Evolutionary conservation across 2,329 filamentous ascomycete genomes (phyloP), one percentile per base, ranked within the genome.

Genomic region (Diaporthe amygdali): DNA sequence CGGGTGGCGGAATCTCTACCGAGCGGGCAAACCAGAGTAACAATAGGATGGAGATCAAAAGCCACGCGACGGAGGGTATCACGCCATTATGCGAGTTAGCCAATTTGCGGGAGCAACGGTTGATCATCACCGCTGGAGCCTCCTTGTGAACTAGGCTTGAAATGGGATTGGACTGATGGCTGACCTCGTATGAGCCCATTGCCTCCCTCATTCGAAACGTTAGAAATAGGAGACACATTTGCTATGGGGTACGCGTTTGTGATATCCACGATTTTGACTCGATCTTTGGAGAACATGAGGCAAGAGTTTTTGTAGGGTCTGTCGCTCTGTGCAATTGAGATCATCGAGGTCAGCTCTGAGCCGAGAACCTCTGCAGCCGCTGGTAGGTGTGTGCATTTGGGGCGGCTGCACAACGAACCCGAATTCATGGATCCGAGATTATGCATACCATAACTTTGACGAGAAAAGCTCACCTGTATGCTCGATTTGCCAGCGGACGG

Each of bases 41-140:
- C 41, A 44, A 46, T 47, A 47, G 22, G 30, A 51, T 66, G 51
- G 51, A 17, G 44, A 46, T 32, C 63, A 49, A n/a, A n/a, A 49
- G 66, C 59, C 70, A 70, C 44, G 44, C 67, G 67, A 72, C 44
- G 59, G 32, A 59, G n/a, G 54, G 44, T 39, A 68, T 66, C 70
- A 69, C 49, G 70, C 52, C 59, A 70, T 37, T 64, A 34, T 30
- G 46, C 54, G 34, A 25, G 20, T 22, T 67, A 25, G 51, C 47
- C 51, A 67, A 52, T 51, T 27, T 67, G 32, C 69, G 41, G 55
- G 32, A 41, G 22, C 27, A 68, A 30, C 22, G 44, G 25, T 10
- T 51, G 52, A 51, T 59, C 52, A 47, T 51, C 52, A 25, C 17
- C 30, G 44, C 22, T 41, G 20, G 44, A 34, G 66, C 32, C n/a